Evolutionary conservation across 78 protist genomes (phyloP), one percentile per base, ranked within the genome.

Genomic region (Dictyostelium intermedium): DNA sequence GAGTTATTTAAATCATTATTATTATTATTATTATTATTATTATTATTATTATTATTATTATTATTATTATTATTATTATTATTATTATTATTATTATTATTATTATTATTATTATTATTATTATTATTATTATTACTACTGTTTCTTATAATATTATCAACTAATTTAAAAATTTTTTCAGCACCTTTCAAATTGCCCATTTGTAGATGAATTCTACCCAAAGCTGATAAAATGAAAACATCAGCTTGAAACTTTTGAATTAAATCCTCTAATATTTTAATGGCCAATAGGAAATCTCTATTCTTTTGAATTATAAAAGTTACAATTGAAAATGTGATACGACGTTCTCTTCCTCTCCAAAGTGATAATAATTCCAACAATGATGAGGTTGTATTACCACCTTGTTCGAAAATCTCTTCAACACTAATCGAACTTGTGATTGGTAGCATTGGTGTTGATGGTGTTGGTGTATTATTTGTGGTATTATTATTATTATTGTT

Each of bases 291-390:
- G 20, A 66, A 89, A 39, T 89, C 94, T 66, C 77, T 89, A 47
- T 89, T 89, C 73, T 89, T 89, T 80, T 89, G 94, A 50, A 89
- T 89, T 11, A 89, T 89, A 89, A 81, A 69, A 45, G 94, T 89
- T 8, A 89, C 81, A 80, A 89, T 89, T 80, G 94, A 89, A 70
- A 89, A 89, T 89, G 43, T 50, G 16, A 89, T 89, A 66, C 94
- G 82, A 43, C 94, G 43, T 34, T 89, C 94, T 80, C 94, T 89
- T 2, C 20, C 20, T n/a, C 53, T 89, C 94, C 94, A 89, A 11
- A 47, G 50, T 74, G 70, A n/a, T 14, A 87, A 61, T 79, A 10
- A 41, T 47, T 63, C 32, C 13, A 43, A 60, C 11, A 41, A 45
- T 47, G 47, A 45, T 32, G 7, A 16, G 6, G 18, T 30, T 1